Evolutionary conservation across 345 rosid species (phyloP).

Genomic region (Eucalyptus microcorys): DNA sequence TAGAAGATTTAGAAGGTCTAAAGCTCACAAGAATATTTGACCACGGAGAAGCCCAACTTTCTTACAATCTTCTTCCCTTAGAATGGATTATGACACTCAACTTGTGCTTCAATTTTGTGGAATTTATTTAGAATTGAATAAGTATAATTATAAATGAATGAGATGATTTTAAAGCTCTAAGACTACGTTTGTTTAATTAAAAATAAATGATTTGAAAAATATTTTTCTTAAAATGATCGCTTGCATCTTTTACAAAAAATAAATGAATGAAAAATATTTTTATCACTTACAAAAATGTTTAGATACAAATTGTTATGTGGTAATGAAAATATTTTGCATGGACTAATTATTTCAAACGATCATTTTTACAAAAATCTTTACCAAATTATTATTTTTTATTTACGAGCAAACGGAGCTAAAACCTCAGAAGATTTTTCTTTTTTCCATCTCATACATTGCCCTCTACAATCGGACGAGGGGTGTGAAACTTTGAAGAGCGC

Average conservation of each 20-base stretch:
- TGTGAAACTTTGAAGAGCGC: not conserved
- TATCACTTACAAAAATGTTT: too few species aligned
- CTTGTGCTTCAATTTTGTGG: not conserved
- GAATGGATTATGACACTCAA: not conserved
- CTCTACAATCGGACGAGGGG: not conserved
- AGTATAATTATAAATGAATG: not conserved
- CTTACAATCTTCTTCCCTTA: not conserved
- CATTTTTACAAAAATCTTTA: too few species aligned
- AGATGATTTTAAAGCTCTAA: not conserved
- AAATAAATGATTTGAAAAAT: too few species aligned
- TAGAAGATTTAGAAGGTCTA: not conserved
- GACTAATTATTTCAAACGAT: rapidly evolving
- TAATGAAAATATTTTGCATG: too few species aligned
- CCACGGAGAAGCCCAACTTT: not conserved
- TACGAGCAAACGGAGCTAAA: not conserved
- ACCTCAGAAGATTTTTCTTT: not conserved
- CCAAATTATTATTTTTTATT: too few species aligned
- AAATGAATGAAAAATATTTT: too few species aligned
- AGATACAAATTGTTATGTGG: too few species aligned
- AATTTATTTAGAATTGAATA: not conserved
- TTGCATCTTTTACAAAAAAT: too few species aligned
- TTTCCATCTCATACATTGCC: not conserved
- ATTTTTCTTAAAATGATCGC: too few species aligned
- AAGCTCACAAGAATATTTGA: not conserved
- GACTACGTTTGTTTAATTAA: too few species aligned